phyloP scores from a whole-genome alignment of 192 early-diverging fungal species.

The Coemansia sp. region DNA sequence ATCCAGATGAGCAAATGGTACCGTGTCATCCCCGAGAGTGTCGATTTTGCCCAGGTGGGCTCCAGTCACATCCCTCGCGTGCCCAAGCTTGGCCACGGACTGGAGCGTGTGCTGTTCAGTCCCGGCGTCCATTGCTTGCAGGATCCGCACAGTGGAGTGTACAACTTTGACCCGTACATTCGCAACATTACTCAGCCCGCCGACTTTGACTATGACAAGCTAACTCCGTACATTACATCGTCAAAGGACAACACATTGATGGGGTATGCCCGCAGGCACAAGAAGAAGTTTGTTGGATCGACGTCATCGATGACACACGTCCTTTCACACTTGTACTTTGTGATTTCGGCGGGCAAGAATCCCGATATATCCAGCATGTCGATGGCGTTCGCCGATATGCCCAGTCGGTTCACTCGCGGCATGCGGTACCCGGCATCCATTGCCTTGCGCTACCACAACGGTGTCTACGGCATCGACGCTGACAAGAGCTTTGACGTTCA shows the following conservation, averaged over 20 bases:
- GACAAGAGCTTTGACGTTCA: conserved; percentile 76
- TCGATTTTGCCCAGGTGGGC: conserved; percentile 23
- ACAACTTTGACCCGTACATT: conserved; percentile 82
- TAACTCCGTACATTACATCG: conserved; percentile 80
- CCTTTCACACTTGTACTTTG: conserved; percentile 77
- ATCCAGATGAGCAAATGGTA: conserved; percentile 50
- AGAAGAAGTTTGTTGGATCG: conserved; percentile 75
- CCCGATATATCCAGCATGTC: conserved; percentile 68
- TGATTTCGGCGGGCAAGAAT: conserved; percentile 65
- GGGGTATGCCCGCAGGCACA: conserved; percentile 54
- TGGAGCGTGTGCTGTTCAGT: conserved; percentile 60
- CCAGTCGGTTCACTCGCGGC: conserved; percentile 64
- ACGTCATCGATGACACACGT: conserved; percentile 85
- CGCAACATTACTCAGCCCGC: conserved; percentile 75
- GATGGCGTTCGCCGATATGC: conserved; percentile 63
- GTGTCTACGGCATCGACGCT: conserved; percentile 81
- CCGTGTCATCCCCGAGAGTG: conserved; percentile 24
- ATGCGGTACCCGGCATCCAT: conserved; percentile 71
- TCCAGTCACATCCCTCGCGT: conserved; percentile 43
- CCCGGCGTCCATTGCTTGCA: conserved; percentile 82
- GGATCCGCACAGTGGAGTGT: conserved; percentile 73
- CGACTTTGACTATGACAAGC: conserved; percentile 80
- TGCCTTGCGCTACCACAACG: conserved; percentile 68
- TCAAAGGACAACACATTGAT: conserved; percentile 69
- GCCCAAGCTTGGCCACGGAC: conserved; percentile 48